phyloP scores from a whole-genome alignment of 176 grass and related monocot genomes.

The Triticum timopheevii region DNA sequence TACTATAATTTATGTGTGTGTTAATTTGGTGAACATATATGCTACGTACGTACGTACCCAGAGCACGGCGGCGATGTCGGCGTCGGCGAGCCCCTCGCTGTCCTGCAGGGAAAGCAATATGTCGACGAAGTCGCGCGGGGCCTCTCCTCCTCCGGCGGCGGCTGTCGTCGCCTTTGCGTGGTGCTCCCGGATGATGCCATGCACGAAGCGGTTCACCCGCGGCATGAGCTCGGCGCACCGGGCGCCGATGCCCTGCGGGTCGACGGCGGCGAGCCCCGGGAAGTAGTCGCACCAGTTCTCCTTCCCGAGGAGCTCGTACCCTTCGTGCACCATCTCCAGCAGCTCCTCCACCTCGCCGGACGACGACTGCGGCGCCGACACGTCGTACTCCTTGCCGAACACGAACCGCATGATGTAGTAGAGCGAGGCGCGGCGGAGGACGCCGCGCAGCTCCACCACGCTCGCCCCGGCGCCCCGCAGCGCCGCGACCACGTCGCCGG shows the following conservation, averaged over 20 bases:
- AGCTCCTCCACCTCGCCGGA: conserved; percentile 58
- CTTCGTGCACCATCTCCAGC: conserved; percentile 69
- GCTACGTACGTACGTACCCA: conserved; percentile 54
- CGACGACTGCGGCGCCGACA: conserved; percentile 16
- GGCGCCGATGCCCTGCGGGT: conserved; percentile 55
- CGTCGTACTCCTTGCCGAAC: conserved; percentile 70
- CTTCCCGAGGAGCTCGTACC: conserved; percentile 74
- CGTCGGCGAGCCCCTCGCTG: conserved; percentile 59
- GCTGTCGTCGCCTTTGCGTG: conserved; percentile 16
- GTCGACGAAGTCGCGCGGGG: conserved; percentile 56
- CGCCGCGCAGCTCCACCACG: conserved; percentile 44
- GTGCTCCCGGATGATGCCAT: conserved; percentile 58
- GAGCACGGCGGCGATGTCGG: conserved; percentile 71
- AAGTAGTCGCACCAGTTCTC: conserved; percentile 93
- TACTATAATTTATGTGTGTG: neutral
- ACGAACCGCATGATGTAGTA: conserved; percentile 88
- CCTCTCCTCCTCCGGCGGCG: conserved; percentile 24
- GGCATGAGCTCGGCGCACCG: conserved; percentile 78
- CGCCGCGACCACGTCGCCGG: conserved; percentile 34
- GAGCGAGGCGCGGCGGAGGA: conserved; percentile 69
- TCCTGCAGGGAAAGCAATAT: conserved; percentile 70
- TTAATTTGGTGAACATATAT: neutral
- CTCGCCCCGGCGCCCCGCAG: conserved; percentile 4
- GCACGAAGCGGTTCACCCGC: conserved; percentile 65
- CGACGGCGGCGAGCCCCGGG: conserved; percentile 57